Base-by-base conservation (phyloP, 129 eudicot genomes). In the Mikania micrantha region DNA sequence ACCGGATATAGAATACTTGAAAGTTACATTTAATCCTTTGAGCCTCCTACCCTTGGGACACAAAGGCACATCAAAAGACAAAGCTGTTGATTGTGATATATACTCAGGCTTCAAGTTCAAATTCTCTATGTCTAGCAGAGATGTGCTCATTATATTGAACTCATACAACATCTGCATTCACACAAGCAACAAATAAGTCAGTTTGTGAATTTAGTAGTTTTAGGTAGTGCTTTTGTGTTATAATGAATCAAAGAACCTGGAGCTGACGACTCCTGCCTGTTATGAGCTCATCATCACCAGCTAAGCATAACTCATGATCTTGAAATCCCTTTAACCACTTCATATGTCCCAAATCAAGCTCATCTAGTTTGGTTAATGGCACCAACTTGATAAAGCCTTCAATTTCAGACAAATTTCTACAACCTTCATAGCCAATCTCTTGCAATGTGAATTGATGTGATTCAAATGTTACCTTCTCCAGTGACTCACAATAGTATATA, bases 401-500 rank as follows among this genome's bases (percentile, higher is more conserved):
- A 31, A 31, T 6, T 31, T 1, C 35, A 31, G 0, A 31, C 35
- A 31, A 31, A 31, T 1, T 1, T 3, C 0, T 31, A 31, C 35
- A 31, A 0, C 42, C 42, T 38, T 9, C 15, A 38, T 38, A 38
- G 9, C 42, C 42, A 38, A 38, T 7, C 13, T 38, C 42, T 38
- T 38, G 42, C 42, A 38, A 38, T 9, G 42, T 38, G 42, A 38
- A 38, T 9, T 9, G 42, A 38, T 2, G 0, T 38, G 13, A 38
- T 38, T 38, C 12, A 13, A 38, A 38, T 0, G 42, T 7, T 38
- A 38, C 38, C 7, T 11, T 45, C 67, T 71, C 67, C 9, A 71
- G 42, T 2, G 75, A 71, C 19, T 28, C 4, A 41, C 75, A 71
- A 5, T 58, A 17, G n/a, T 71, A 41, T 27, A 58, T 5, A 58